Evolutionary conservation across 2,329 filamentous ascomycete species (phyloP), one percentile per base, ranked within the genome.

Genomic region (Aspergillus versicolor): DNA sequence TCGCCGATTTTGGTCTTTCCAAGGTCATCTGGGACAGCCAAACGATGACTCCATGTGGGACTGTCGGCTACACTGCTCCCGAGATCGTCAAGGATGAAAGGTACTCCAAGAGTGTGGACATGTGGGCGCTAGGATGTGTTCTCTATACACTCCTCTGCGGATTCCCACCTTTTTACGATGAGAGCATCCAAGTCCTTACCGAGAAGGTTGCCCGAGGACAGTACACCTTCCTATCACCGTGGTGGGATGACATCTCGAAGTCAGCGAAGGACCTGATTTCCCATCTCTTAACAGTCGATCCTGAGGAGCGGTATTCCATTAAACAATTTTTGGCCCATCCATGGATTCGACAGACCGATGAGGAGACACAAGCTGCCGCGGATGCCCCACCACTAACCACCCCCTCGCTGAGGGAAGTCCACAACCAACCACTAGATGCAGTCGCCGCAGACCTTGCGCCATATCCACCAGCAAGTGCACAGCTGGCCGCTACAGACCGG

Each of bases 1-100:
- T 99, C 74, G 94, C 94, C 71, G 94, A 99, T 71, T 99, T 99
- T 71, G 94, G 94, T 53, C 81, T 99, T 9, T 97, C 93, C 62
- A 99, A 99, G 78, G 90, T 99, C 64, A 91, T 99, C 15, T 99
- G 94, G 94, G 94, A 97, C 68, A 94, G 87, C 65, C 90, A 96
- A 71, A 99, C 94, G 9, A 97, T 97, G 91, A 99, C 94, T 3
- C 94, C 94, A n/a, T 99, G 94, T 73, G 94, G 94, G 57, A 99
- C 94, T 0, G 94, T 97, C 56, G 94, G 94, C 43, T 99, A 99
- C 77, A 97, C 94, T 4, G 94, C 94, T 3, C 94, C 94, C 7
- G 94, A 99, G 72, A 99, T 99, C 61, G 94, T 99, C 73, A 97
- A 97, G 77, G 94, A 99, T 75, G 94, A 99, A 77, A 87, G 92